A percentile compares a stretch with the other conserved stretches of the same genome.
Conservation (phyloP, 2,329 filamentous ascomycete species). For the Metarhizium album region DNA sequence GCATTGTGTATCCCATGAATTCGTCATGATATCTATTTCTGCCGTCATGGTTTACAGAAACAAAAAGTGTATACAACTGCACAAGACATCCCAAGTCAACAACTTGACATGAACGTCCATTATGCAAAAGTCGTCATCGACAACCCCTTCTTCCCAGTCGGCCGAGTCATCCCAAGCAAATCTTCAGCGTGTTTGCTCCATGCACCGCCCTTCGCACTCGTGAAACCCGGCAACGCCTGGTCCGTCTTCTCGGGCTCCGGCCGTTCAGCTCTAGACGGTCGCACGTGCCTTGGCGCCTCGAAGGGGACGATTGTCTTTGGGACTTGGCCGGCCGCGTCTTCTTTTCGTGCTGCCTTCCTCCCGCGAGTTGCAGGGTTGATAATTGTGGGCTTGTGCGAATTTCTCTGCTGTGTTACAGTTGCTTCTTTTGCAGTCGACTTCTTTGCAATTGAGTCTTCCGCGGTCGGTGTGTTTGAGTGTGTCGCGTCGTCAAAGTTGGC, state of each 20-base stretch:
- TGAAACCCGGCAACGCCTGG: constrained; percentile 30
- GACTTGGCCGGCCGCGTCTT: constrained; percentile 38
- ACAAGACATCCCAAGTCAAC: background rate
- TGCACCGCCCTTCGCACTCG: constrained; percentile 45
- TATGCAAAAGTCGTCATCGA: constrained; percentile 1
- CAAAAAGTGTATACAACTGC: background rate
- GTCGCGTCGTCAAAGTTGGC: background rate
- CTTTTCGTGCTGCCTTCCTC: constrained; percentile 40
- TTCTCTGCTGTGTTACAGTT: background rate
- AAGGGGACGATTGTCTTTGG: constrained; percentile 32
- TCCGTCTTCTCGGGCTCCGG: constrained; percentile 1
- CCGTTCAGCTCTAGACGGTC: background rate
- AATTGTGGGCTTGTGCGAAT: constrained; percentile 15
- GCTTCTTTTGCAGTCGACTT: background rate
- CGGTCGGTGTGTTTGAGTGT: background rate
- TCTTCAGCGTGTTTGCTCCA: constrained; percentile 63
- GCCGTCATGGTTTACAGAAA: background rate
- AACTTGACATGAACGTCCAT: background rate
- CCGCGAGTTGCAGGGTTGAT: constrained; percentile 41
- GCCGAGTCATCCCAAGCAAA: constrained; percentile 50
- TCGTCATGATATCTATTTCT: background rate
- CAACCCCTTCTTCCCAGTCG: constrained; percentile 20
- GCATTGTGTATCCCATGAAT: too few species aligned
- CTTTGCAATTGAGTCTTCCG: background rate
- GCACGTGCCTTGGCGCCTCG: constrained; percentile 15